A percentile compares a stretch with the other conserved stretches of the same genome.
phyloP scores from a whole-genome alignment of 176 grass and related monocot genomes.

The Oryza meyeriana region DNA sequence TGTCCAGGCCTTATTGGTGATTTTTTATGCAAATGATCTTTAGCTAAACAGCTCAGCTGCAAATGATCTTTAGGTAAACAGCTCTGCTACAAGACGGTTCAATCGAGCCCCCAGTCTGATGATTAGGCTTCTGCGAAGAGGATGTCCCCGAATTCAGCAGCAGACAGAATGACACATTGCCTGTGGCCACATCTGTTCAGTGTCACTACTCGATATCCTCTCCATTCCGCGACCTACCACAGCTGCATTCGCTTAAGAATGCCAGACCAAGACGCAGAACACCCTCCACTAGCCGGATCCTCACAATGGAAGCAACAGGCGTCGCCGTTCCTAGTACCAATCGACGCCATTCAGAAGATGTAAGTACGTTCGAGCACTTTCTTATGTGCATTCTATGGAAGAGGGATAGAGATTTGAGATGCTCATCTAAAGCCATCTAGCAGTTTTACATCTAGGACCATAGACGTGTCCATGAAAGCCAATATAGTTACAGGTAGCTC shows the following conservation, averaged over 20 bases:
- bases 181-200: not conserved
- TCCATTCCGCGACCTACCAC: too few relatives aligned
- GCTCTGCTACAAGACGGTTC: not conserved
- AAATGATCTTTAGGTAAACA: too few relatives aligned
- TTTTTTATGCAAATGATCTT: not conserved
- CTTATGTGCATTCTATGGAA: not conserved
- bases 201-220: too few relatives aligned
- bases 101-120: not conserved
- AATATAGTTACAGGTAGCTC: not conserved
- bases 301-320: too few relatives aligned
- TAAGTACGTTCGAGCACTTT: not conserved
- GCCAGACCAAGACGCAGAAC: too few relatives aligned
- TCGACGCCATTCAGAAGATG: not conserved
- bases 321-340: too few relatives aligned
- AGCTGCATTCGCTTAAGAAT: too few relatives aligned
- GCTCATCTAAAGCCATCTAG: not conserved
- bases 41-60: not conserved
- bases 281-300: too few relatives aligned
- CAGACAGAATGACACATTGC: not conserved
- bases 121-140: not conserved
- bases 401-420: not conserved
- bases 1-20: not conserved
- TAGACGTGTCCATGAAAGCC: constrained; percentile 4
- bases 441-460: not conserved
- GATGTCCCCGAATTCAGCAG: not conserved